phyloP scores from a whole-genome alignment of 176 grass and related monocot genomes.

The Oryza officinalis region DNA sequence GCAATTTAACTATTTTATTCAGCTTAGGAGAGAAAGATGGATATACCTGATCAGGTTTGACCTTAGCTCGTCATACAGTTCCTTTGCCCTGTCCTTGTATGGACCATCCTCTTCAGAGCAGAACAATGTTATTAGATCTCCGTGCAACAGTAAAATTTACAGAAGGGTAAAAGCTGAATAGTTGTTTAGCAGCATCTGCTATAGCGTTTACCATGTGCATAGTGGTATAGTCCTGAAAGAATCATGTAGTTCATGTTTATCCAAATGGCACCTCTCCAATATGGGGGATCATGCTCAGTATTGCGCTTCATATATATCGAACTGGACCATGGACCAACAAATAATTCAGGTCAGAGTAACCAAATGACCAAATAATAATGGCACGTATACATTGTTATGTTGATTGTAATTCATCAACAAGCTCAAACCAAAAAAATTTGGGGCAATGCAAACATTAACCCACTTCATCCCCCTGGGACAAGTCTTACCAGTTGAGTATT shows the following conservation, averaged over 20 bases:
- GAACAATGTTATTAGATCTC: conserved; percentile 11
- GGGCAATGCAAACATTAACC: neutral
- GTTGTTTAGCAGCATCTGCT: neutral
- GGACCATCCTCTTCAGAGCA: conserved; percentile 70
- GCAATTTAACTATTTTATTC: neutral
- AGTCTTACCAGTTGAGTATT: neutral
- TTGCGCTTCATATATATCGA: conserved; percentile 95
- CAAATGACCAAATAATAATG: neutral
- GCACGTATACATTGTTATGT: neutral
- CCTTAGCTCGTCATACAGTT: conserved; percentile 69
- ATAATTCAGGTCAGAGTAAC: conserved; percentile 22
- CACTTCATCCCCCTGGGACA: neutral
- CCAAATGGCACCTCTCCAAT: conserved; percentile 99
- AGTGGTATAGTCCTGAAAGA: conserved; percentile 88
- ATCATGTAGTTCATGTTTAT: conserved; percentile 99
- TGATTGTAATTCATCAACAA: neutral
- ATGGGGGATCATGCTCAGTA: conserved; percentile 86
- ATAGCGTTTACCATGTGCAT: conserved; percentile 61
- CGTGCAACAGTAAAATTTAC: neutral
- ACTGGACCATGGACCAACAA: conserved; percentile 46
- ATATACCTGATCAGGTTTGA: conserved; percentile 89
- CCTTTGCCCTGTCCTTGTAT: conserved; percentile 56
- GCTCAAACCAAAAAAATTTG: neutral
- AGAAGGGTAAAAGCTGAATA: neutral
- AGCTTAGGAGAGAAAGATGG: neutral